These are phyloP conservation scores for Ustulina deusta DNA, from an alignment of 2,329 filamentous ascomycete genomes.

Conservation along the genomic window DNA sequence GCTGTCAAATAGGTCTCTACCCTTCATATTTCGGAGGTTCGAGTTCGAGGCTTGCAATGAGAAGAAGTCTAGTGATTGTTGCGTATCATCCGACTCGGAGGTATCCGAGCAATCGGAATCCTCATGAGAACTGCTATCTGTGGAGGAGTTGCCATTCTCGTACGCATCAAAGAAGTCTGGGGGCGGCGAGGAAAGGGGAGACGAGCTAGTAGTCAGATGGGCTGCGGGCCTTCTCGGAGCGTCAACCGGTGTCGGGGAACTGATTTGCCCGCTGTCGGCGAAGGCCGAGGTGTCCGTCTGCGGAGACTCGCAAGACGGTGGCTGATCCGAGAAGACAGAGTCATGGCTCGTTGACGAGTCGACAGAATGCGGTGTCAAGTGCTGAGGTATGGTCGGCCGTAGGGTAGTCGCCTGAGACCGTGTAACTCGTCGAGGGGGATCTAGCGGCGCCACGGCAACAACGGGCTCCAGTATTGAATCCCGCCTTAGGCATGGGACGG, in stretches of 20 bases:
- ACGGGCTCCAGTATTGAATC: slow-evolving; percentile 4
- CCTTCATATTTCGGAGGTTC: slow-evolving; percentile 72
- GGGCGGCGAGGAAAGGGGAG: slow-evolving; percentile 69
- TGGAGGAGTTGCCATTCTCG: slow-evolving; percentile 52
- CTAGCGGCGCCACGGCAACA: slow-evolving; percentile 5
- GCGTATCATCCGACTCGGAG: slow-evolving; percentile 61
- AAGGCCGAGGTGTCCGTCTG: slow-evolving; percentile 46
- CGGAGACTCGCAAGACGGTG: slow-evolving; percentile 44
- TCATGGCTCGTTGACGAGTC: slow-evolving; percentile 46
- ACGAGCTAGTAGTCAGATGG: slow-evolving; percentile 58
- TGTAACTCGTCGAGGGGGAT: slow-evolving; percentile 42
- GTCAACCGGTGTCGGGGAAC: slow-evolving; percentile 40
- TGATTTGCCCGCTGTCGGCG: slow-evolving; percentile 5
- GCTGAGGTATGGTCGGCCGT: slow-evolving; percentile 43
- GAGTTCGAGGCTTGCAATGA: slow-evolving; percentile 56
- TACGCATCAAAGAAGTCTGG: slow-evolving; percentile 65
- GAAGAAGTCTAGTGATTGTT: slow-evolving; percentile 55
- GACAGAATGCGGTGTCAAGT: slow-evolving; percentile 43
- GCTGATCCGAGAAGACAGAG: slow-evolving; percentile 44
- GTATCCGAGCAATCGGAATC: slow-evolving; percentile 49
- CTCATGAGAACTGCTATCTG: slow-evolving; percentile 56
- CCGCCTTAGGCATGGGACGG: background rate
- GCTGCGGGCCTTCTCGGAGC: slow-evolving; percentile 44
- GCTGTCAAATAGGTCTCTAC: slow-evolving; percentile 77
- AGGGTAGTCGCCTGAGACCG: slow-evolving; percentile 42